Percentiles rank a stretch among this genome's conserved stretches.
These are phyloP conservation scores for Crotalaria pallida DNA, from an alignment of 306 rosid species.

Conservation along the genomic window DNA sequence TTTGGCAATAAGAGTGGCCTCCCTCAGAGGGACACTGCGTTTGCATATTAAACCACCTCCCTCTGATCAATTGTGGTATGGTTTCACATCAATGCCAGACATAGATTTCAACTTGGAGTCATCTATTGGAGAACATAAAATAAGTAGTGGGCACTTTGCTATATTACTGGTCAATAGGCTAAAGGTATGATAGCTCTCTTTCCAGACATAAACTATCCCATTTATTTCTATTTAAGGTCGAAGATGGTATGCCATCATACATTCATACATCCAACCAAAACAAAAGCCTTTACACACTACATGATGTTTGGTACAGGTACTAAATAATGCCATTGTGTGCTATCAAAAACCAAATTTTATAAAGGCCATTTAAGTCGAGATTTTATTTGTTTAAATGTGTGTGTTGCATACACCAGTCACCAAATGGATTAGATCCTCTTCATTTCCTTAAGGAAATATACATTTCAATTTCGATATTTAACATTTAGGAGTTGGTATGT, in stretches of 20 bases:
- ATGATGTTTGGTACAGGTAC: background rate
- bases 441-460: too few species aligned
- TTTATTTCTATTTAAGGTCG: background rate
- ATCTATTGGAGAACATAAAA: constrained; percentile 74
- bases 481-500: too few species aligned
- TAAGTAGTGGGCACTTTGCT: constrained; percentile 59
- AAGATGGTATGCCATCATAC: background rate
- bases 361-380: background rate
- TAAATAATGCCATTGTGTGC: background rate
- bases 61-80: constrained; percentile 85
- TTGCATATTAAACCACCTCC: constrained; percentile 98
- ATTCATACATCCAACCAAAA: background rate
- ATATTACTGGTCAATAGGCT: constrained; percentile 53
- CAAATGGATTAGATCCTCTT: background rate
- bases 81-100: constrained; percentile 91
- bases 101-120: constrained; percentile 77
- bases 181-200: constrained; percentile 55
- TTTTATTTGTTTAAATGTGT: background rate
- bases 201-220: too few species aligned
- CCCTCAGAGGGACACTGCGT: constrained; percentile 79
- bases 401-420: background rate
- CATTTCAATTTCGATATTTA: too few species aligned
- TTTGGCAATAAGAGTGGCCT: constrained; percentile 63
- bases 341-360: background rate
- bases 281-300: background rate